phyloP scores from a whole-genome alignment of 805 yeast genomes.

The Saccharomycopsis amapae region DNA sequence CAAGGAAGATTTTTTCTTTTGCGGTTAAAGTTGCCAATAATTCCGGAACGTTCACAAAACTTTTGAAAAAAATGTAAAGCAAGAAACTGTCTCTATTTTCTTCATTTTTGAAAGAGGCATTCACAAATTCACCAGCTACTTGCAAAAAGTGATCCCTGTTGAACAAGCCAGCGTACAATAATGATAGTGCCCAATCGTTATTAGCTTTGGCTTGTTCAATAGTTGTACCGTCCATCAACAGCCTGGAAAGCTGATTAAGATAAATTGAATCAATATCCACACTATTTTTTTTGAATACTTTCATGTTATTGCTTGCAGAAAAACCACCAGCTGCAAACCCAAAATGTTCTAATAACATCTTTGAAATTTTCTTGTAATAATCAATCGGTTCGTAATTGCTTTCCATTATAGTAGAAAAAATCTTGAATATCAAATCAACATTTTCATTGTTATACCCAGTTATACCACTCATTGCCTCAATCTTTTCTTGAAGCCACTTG shows the following conservation, averaged over 20 bases:
- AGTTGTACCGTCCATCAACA: neutral
- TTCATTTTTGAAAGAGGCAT: conserved; percentile 5
- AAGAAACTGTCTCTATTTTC: conserved; percentile 9
- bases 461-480: neutral
- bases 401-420: conserved; percentile 9
- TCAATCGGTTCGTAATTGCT: neutral
- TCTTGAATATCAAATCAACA: conserved; percentile 11
- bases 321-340: conserved; percentile 7
- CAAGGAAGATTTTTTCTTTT: conserved; percentile 26
- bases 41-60: conserved; percentile 14
- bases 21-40: conserved; percentile 5
- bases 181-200: conserved; percentile 18
- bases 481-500: conserved; percentile 17
- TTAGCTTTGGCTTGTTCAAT: conserved; percentile 6
- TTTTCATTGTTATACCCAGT: conserved; percentile 7
- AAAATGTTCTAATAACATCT: conserved; percentile 14
- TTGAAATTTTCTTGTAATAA: conserved; percentile 8
- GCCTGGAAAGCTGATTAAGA: conserved; percentile 1
- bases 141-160: conserved; percentile 15
- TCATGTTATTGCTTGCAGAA: neutral
- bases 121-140: conserved; percentile 10
- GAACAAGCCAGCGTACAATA: conserved; percentile 17
- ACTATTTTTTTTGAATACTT: neutral
- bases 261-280: conserved; percentile 9
- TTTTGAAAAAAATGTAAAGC: conserved; percentile 13